Evolutionary conservation across 1,284 basidiomycete genomes (phyloP), one percentile per base, ranked within the genome.

Genomic region (Cryptococcus wingfieldii): DNA sequence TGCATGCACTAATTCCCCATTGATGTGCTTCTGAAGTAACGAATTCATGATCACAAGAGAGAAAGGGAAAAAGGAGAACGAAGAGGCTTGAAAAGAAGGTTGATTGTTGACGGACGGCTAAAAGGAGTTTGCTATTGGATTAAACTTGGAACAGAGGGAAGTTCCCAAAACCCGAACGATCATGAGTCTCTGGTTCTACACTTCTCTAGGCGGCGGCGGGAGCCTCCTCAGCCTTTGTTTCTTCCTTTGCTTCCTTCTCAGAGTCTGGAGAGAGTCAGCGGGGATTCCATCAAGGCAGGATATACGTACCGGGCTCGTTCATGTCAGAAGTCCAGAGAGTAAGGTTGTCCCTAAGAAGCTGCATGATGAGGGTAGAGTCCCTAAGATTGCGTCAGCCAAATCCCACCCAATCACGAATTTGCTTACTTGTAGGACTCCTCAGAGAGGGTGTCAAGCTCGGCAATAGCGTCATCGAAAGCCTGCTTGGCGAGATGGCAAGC

Each of bases 401-500:
- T 16, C 45, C 23, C 45, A 7, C 45, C 14, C 6, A 12, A 46
- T 10, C 19, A 14, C 18, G 10, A n/a, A 3, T 23, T 16, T 38
- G 63, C 71, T 60, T 64, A 75, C 84, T 98, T 98, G 90, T 98
- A 98, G 80, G 88, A 91, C 85, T 98, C 95, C 82, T 98, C 95
- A 68, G 92, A 97, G 60, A 98, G 86, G 39, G 95, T 98, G 83
- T 98, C 95, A 75, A 98, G 91, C 83, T 98, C 95, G 68, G 95
- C 95, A 77, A 98, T 98, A 54, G 96, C 96, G 79, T 98, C 96
- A 71, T 98, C 95, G 77, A 98, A 98, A 19, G 95, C 95, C 82
- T 98, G 94, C 84, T 98, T 98, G 78, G 95, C 95, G 69, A 98
- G 90, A 79, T 97, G 94, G 83, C 95, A 98, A 59, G 95, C 95